These are phyloP conservation scores for Trichoderma brevicompactum DNA, from an alignment of 2,329 filamentous ascomycete species.

Conservation along the genomic window DNA sequence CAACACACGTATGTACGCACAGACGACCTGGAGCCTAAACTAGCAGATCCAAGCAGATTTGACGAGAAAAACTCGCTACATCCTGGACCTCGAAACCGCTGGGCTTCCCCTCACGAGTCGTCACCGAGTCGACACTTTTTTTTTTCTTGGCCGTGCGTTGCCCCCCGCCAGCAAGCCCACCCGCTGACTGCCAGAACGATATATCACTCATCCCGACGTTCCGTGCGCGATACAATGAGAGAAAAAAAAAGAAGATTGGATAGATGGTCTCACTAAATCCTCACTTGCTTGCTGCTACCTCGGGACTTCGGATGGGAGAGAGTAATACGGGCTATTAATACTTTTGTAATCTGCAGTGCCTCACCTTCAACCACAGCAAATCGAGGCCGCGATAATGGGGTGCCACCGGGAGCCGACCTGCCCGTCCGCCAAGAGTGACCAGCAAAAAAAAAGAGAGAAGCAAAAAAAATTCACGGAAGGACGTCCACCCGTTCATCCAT, in stretches of 20 bases:
- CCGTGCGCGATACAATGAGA: constrained; percentile 16
- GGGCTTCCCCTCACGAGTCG: constrained; percentile 14
- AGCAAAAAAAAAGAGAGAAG: constrained; percentile 28
- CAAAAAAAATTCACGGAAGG: constrained; percentile 1
- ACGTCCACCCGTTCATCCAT: constrained; percentile 5
- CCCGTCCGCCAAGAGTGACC: constrained; percentile 2
- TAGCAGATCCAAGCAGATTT: constrained; percentile 1
- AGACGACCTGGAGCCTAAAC: constrained; percentile 10
- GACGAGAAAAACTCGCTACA: not conserved
- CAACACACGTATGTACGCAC: not conserved
- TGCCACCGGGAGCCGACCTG: constrained; percentile 7
- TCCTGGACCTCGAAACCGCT: not conserved
- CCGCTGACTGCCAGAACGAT: constrained; percentile 7
- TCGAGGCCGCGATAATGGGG: constrained; percentile 12
- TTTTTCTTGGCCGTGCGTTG: not conserved
- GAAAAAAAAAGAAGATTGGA: constrained; percentile 23
- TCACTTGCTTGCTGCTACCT: too few species aligned
- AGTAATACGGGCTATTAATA: not conserved
- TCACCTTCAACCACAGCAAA: not conserved
- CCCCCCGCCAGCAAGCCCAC: constrained; percentile 6
- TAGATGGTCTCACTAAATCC: too few species aligned
- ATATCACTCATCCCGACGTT: constrained; percentile 24
- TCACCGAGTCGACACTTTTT: not conserved
- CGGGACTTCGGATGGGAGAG: not conserved
- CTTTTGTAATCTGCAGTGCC: too few species aligned